Base-by-base conservation (phyloP, 1,139 yeast genomes). In the Yamadazyma dushanensis region DNA sequence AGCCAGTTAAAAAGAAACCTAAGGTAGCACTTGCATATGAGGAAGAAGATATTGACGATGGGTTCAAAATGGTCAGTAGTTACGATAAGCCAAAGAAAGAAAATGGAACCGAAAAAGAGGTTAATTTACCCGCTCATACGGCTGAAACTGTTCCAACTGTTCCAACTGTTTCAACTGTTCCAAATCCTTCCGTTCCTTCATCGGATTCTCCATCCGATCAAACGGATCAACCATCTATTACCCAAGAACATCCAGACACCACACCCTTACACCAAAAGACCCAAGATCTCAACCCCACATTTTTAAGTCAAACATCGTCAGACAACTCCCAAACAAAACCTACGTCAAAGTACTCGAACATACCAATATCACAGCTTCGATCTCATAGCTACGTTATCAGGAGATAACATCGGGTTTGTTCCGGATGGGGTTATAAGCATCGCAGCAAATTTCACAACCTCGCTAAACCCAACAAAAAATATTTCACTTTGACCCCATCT, bases 1-100 rank as follows among this genome's bases (percentile, higher is more conserved):
- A 24, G 18, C 30, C 29, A 11, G n/a, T n/a, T n/a, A n/a, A n/a
- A n/a, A n/a, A n/a, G n/a, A 54, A 42, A 43, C 35, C 44, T 16
- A 49, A 44, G 21, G 51, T 59, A 11, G 48, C 45, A 25, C 30
- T 61, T 19, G 47, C 38, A 16, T 58, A 53, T 5, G 60, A 57
- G 15, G 59, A 56, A 16, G 61, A 56, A 8, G 69, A 61, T 14
- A 59, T 50, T 2, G 61, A 50, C 1, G 70, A 57, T 5, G 66
- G 44, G 16, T 58, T 75, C 39, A 63, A 63, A 41, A 72, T 78
- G 67, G 64, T 59, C 39, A 71, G 83, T 26, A 78, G 78, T 0
- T 79, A 76, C 66, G 29, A 49, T 59, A 14, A 22, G 32, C 32
- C 24, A 16, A 27, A n/a, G 29, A 16, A 41, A 38, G 32, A 43